Conservation (phyloP, 1,284 basidiomycete genomes). For the Cryptococcus jaspeensis region DNA sequence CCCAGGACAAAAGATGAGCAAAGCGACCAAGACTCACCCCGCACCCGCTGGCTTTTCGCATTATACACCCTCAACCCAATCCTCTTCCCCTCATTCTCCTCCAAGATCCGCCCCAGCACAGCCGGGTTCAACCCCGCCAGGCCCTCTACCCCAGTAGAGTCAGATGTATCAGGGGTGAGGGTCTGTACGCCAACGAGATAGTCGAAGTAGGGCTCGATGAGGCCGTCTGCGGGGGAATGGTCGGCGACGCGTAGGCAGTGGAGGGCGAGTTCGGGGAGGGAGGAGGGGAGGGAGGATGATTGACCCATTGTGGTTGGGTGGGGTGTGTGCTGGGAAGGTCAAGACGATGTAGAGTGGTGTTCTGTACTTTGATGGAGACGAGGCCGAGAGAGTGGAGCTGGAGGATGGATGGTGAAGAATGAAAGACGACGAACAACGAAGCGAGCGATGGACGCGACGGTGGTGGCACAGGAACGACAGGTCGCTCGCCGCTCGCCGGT, state of each 20-base stretch:
- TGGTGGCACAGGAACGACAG: too few relatives aligned
- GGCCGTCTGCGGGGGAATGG: conserved; percentile 79
- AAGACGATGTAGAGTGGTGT: neutral
- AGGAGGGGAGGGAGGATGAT: conserved; percentile 37
- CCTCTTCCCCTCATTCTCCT: conserved; percentile 75
- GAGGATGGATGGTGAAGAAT: too few relatives aligned
- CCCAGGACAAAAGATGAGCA: too few relatives aligned
- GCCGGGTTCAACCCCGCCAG: conserved; percentile 50
- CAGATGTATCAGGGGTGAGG: conserved; percentile 30
- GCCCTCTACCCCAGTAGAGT: neutral
- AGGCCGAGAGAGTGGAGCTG: too few relatives aligned
- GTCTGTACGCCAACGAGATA: conserved; percentile 87
- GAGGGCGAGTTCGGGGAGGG: conserved; percentile 59
- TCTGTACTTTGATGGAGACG: neutral
- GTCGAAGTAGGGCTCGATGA: conserved; percentile 95
- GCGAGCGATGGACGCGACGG: too few relatives aligned
- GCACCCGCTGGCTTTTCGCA: conserved; percentile 75
- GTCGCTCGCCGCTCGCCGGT: too few relatives aligned
- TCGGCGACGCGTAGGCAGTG: conserved; percentile 84
- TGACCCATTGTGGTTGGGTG: conserved; percentile 42
- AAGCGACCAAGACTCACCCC: conserved; percentile 61
- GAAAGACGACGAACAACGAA: too few relatives aligned
- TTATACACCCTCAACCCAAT: conserved; percentile 86
- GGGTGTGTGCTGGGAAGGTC: neutral
- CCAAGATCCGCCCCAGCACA: conserved; percentile 76